phyloP scores from a whole-genome alignment of 768 basidiomycete genomes.

The Rhodotorula diobovata region DNA sequence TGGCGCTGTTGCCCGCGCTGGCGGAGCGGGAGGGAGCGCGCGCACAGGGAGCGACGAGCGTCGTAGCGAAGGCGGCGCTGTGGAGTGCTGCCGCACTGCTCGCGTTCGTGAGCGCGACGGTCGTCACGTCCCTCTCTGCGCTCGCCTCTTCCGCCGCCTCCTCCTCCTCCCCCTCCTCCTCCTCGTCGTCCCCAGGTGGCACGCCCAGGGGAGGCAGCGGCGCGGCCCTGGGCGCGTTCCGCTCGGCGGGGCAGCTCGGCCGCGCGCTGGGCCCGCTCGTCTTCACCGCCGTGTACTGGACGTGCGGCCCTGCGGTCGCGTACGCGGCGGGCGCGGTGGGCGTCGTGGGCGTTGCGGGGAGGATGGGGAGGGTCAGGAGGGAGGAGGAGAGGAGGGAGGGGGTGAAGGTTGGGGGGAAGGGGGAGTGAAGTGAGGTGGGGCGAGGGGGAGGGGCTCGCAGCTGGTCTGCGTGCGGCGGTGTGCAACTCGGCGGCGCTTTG shows the following conservation, averaged over 20 bases:
- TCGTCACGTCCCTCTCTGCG: slow-evolving; percentile 80
- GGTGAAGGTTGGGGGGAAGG: neutral
- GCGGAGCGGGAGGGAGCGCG: slow-evolving; percentile 43
- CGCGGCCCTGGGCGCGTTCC: slow-evolving; percentile 73
- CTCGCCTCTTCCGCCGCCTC: slow-evolving; percentile 61
- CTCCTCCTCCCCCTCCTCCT: no score
- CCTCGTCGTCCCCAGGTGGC: slow-evolving; percentile 50
- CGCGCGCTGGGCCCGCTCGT: slow-evolving; percentile 85
- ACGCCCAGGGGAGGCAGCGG: slow-evolving; percentile 66
- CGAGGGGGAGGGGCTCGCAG: no score
- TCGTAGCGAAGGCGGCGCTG: slow-evolving; percentile 44
- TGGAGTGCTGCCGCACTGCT: slow-evolving; percentile 70
- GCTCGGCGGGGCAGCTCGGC: slow-evolving; percentile 90
- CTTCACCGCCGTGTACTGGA: slow-evolving; percentile 52
- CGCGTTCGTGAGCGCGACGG: slow-evolving; percentile 91
- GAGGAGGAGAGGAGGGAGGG: neutral
- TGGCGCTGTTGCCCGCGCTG: slow-evolving; percentile 66
- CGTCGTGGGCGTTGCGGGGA: neutral
- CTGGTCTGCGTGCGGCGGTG: no score
- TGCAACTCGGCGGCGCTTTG: no score
- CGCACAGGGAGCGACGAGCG: no score
- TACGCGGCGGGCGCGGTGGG: slow-evolving; percentile 15
- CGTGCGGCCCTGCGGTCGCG: slow-evolving; percentile 11
- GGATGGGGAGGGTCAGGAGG: neutral
- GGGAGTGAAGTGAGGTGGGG: no score